A percentile compares a stretch with the other conserved stretches of the same genome.
phyloP scores from a whole-genome alignment of 306 rosid species.

The Mimosa pudica region DNA sequence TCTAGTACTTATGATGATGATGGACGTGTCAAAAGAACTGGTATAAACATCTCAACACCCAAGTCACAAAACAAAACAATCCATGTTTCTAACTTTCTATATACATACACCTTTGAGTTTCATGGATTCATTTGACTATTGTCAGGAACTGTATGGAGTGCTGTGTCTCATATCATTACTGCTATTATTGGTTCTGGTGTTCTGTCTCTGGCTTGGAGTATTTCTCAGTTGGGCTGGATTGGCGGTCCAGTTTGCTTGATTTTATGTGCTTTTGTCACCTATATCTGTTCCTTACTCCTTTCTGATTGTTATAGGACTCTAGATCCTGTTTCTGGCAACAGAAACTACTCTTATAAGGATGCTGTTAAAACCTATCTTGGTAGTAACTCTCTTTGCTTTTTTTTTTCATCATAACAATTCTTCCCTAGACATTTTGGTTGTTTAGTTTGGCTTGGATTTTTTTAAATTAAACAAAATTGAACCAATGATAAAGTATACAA shows the following conservation, averaged over 20 bases:
- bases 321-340: constrained; percentile 52
- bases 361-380: constrained; percentile 64
- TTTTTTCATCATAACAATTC: too few relatives aligned
- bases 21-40: constrained; percentile 52
- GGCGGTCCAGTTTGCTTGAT: constrained; percentile 51
- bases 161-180: constrained; percentile 60
- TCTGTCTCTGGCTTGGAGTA: constrained; percentile 65
- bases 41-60: constrained; percentile 35
- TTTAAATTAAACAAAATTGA: not conserved
- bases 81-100: not conserved
- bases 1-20: constrained; percentile 40
- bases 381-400: constrained; percentile 2
- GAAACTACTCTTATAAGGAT: constrained; percentile 58
- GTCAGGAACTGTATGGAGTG: constrained; percentile 49
- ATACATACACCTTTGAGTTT: not conserved
- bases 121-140: constrained; percentile 9
- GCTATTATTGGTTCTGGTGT: constrained; percentile 68
- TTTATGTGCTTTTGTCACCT: constrained; percentile 46
- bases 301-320: constrained; percentile 68
- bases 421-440: too few relatives aligned
- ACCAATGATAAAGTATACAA: not conserved
- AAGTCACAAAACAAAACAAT: not conserved
- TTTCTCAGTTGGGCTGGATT: constrained; percentile 13
- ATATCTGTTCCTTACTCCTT: constrained; percentile 45
- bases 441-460: not conserved